Percentiles rank a stretch among this genome's conserved stretches.
Conservation (phyloP, 345 rosid genomes). For the Aquilaria sinensis region DNA sequence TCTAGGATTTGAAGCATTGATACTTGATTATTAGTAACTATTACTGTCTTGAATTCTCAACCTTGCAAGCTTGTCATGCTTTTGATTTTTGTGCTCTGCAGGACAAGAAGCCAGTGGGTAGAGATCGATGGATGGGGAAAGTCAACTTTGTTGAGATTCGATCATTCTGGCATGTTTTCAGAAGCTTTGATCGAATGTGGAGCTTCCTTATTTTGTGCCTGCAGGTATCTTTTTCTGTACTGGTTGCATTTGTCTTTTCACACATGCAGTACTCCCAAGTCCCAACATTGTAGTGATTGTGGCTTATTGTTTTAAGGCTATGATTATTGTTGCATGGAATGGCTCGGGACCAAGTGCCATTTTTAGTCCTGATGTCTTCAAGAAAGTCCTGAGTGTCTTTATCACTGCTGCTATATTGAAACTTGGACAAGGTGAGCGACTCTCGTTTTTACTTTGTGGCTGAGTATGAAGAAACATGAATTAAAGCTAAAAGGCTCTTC, state of each 20-base stretch:
- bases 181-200: slow-evolving; percentile 99
- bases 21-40: too few relatives aligned
- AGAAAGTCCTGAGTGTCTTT: slow-evolving; percentile 83
- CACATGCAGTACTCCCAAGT: too few relatives aligned
- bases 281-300: slow-evolving; percentile 20
- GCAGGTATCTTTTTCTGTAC: slow-evolving; percentile 48
- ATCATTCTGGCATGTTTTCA: slow-evolving; percentile 92
- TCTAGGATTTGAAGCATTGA: too few relatives aligned
- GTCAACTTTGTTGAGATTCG: slow-evolving; percentile 98
- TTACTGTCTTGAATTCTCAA: too few relatives aligned
- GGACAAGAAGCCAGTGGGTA: slow-evolving; percentile 59
- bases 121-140: slow-evolving; percentile 89
- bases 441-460: neutral
- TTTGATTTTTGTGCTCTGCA: slow-evolving; percentile 21
- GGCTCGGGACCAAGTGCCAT: slow-evolving; percentile 52
- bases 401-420: slow-evolving; percentile 96
- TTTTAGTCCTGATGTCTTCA: slow-evolving; percentile 55
- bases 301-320: slow-evolving; percentile 44
- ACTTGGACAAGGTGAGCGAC: slow-evolving; percentile 86
- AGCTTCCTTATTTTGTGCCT: slow-evolving; percentile 82
- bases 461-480: neutral
- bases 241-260: too few relatives aligned
- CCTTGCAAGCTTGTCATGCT: too few relatives aligned
- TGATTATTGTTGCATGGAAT: slow-evolving; percentile 97
- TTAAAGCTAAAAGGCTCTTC: neutral